Conservation (phyloP, 23 red algal species). For the Cyanidioschyzon merolae region DNA sequence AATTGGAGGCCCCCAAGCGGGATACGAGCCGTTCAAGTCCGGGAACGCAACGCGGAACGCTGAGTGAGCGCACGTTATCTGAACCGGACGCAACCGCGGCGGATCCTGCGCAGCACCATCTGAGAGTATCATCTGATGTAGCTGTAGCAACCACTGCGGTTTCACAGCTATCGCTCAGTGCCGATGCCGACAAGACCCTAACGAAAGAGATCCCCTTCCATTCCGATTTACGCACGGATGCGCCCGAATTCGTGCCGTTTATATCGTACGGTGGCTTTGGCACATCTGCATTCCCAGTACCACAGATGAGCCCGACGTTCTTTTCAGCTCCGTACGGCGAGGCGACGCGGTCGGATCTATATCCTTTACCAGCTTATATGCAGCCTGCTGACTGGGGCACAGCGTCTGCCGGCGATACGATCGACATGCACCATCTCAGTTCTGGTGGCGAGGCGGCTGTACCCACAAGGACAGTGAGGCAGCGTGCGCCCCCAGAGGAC, state of each 20-base stretch:
- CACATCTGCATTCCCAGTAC: neutral
- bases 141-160: no score
- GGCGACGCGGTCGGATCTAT: neutral
- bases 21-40: no score
- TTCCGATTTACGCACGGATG: slow-evolving; percentile 6
- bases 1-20: no score
- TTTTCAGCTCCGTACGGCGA: neutral
- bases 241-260: slow-evolving; percentile 2
- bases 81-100: no score
- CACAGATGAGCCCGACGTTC: neutral
- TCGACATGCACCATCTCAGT: neutral
- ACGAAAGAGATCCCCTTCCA: neutral
- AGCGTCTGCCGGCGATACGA: neutral
- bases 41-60: no score
- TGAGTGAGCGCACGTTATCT: no score
- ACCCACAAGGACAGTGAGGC: no score
- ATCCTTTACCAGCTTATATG: neutral
- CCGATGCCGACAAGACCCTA: neutral
- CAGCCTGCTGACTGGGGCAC: neutral
- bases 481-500: neutral
- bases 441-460: neutral
- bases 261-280: neutral
- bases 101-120: no score
- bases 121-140: no score
- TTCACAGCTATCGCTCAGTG: neutral